These are phyloP conservation scores for Monosporozyma yasuniensis DNA, from an alignment of 805 yeast genomes.

Conservation along the genomic window DNA sequence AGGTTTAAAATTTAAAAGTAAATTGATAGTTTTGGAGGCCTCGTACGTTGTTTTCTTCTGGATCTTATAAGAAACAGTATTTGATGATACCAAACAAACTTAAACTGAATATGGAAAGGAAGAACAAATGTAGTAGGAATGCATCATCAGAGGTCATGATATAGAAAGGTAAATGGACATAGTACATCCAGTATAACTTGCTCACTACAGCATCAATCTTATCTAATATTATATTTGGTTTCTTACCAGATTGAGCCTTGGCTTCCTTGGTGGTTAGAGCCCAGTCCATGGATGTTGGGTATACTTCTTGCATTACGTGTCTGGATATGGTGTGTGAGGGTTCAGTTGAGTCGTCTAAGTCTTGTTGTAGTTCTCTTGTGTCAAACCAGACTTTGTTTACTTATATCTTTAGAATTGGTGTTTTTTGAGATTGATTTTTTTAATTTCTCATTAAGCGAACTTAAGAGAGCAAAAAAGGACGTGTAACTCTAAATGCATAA, in stretches of 20 bases:
- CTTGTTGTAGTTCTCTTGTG: background rate
- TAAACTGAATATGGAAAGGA: conserved; percentile 31
- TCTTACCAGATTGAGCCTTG: conserved; percentile 8
- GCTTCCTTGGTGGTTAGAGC: conserved; percentile 10
- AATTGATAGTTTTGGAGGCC: background rate
- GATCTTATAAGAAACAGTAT: conserved; percentile 17
- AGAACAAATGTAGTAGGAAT: conserved; percentile 32
- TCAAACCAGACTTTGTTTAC: background rate
- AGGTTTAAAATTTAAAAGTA: background rate
- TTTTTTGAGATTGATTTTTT: background rate
- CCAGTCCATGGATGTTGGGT: conserved; percentile 2
- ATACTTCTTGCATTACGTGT: background rate
- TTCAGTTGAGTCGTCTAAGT: background rate
- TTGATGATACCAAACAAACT: conserved; percentile 33
- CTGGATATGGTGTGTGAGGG: background rate
- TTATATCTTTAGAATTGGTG: background rate
- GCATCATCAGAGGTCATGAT: conserved; percentile 37
- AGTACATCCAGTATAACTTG: conserved; percentile 36
- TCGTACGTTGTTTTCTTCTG: background rate
- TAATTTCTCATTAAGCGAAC: background rate
- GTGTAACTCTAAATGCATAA: background rate
- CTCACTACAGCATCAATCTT: conserved; percentile 12
- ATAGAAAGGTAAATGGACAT: conserved; percentile 37
- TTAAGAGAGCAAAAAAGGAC: background rate
- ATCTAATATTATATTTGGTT: conserved; percentile 12